A percentile compares a stretch with the other conserved stretches of the same genome.
Conservation (phyloP, 2,329 filamentous ascomycete genomes). For the Fusarium tupiense region DNA sequence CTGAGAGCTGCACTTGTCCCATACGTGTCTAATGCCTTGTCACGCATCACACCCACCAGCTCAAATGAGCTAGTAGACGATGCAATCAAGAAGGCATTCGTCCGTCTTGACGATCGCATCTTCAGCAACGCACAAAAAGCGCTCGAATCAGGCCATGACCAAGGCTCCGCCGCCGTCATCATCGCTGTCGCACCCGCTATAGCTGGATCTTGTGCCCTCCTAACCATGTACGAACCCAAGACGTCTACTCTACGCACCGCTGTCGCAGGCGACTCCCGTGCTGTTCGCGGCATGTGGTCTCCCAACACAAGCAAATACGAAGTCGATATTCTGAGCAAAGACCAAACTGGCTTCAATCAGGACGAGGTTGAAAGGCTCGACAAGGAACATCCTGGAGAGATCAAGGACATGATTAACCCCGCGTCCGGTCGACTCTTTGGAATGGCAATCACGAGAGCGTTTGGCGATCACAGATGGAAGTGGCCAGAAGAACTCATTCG, state of each 20-base stretch:
- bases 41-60: conserved; percentile 40
- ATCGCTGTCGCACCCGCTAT: conserved; percentile 50
- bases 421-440: conserved; percentile 70
- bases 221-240: conserved; percentile 68
- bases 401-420: conserved; percentile 58
- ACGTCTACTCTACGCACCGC: conserved; percentile 67
- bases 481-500: conserved; percentile 61
- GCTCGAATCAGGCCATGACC: conserved; percentile 40
- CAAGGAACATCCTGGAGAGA: conserved; percentile 70
- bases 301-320: conserved; percentile 56
- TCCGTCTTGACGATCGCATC: conserved; percentile 66
- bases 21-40: conserved; percentile 51
- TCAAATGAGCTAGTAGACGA: conserved; percentile 60
- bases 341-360: conserved; percentile 73
- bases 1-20: conserved; percentile 55
- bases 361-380: conserved; percentile 66
- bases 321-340: conserved; percentile 65
- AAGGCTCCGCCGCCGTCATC: conserved; percentile 43
- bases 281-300: conserved; percentile 66
- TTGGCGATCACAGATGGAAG: conserved; percentile 76
- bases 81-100: conserved; percentile 67
- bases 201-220: conserved; percentile 70
- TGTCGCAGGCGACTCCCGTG: conserved; percentile 73
- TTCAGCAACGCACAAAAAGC: conserved; percentile 51
- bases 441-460: conserved; percentile 69